phyloP scores from a whole-genome alignment of 345 rosid species.

The Eucalyptus virginea region DNA sequence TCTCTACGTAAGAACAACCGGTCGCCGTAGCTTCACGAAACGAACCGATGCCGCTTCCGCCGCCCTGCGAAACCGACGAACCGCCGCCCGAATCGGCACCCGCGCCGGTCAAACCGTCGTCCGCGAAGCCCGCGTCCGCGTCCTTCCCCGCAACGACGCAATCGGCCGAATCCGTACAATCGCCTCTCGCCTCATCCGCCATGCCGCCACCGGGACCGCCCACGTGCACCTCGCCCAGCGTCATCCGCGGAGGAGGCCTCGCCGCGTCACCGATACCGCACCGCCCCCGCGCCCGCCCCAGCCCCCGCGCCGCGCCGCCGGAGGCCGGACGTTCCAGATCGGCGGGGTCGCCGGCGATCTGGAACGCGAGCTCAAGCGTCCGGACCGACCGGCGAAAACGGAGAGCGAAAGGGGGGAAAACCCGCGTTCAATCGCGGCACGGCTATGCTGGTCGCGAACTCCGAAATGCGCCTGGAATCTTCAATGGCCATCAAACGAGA shows the following conservation, averaged over 20 bases:
- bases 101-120: neutral
- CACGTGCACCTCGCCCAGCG: neutral
- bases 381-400: neutral
- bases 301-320: neutral
- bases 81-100: constrained; percentile 11
- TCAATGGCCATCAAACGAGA: neutral
- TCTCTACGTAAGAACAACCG: neutral
- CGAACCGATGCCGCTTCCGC: neutral
- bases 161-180: neutral
- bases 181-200: neutral
- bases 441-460: neutral
- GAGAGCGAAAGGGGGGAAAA: neutral
- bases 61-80: neutral
- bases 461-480: neutral
- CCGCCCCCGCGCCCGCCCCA: neutral
- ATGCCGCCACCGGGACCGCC: neutral
- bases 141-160: neutral
- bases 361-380: neutral
- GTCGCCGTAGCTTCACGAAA: neutral
- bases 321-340: neutral
- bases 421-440: neutral
- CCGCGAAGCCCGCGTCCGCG: neutral
- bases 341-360: neutral
- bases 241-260: neutral
- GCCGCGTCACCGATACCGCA: neutral